Evolutionary conservation across 805 yeast species (phyloP).

Genomic region (Nakazawaea sp.): DNA sequence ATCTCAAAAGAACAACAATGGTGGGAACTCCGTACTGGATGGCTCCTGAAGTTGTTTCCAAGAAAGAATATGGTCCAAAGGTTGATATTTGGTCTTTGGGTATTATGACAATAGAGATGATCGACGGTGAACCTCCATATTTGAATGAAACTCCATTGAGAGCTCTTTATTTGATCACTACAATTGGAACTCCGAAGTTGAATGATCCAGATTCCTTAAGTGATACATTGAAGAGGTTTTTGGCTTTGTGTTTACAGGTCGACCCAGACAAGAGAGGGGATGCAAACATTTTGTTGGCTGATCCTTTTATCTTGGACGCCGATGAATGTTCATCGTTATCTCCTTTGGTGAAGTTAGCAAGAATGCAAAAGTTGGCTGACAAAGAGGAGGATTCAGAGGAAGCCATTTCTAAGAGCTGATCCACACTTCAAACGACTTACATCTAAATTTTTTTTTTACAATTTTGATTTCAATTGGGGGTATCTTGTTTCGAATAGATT

Average conservation of each 20-base stretch:
- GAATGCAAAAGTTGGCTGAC: conserved; percentile 49
- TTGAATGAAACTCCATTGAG: conserved; percentile 73
- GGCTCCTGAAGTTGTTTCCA: conserved; percentile 84
- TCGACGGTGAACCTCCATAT: conserved; percentile 82
- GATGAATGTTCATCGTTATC: conserved; percentile 57
- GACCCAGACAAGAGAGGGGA: conserved; percentile 76
- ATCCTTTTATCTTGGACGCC: conserved; percentile 57
- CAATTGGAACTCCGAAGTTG: conserved; percentile 75
- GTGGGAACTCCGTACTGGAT: conserved; percentile 89
- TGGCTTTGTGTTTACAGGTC: conserved; percentile 75
- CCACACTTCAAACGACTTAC: no score
- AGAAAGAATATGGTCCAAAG: conserved; percentile 74
- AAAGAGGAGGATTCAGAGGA: conserved; percentile 20
- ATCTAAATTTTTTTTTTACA: no score
- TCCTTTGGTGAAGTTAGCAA: conserved; percentile 69
- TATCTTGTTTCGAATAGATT: no score
- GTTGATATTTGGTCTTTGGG: conserved; percentile 83
- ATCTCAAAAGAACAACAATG: conserved; percentile 75
- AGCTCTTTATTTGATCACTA: conserved; percentile 70
- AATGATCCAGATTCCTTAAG: conserved; percentile 71
- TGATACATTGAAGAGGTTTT: conserved; percentile 56
- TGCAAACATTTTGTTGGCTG: conserved; percentile 64
- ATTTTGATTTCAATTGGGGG: no score
- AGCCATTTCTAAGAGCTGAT: no score
- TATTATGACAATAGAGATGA: conserved; percentile 83